Percentiles rank a stretch among this genome's conserved stretches.
Evolutionary conservation across 2,329 filamentous ascomycete species (phyloP).

Genomic region (Beauveria pseudobassiana): DNA sequence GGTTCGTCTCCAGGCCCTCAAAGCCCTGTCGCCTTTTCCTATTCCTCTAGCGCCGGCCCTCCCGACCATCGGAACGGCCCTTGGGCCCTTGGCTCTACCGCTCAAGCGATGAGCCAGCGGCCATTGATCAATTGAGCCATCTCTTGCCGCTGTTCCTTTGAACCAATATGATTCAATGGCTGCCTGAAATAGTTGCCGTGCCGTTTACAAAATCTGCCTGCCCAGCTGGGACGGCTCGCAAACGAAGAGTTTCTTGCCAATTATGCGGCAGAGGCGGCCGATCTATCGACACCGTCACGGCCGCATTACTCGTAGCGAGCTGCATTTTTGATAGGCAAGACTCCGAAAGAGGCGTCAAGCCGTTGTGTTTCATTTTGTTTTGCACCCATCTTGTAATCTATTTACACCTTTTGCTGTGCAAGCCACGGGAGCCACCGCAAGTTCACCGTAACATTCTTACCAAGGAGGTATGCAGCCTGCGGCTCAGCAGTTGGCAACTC

Average conservation of each 20-base stretch:
- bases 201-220: background rate
- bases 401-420: background rate
- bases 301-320: background rate
- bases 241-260: background rate
- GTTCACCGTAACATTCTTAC: background rate
- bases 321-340: background rate
- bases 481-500: too few species aligned
- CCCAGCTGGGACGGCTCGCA: background rate
- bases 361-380: background rate
- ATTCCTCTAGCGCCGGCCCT: background rate
- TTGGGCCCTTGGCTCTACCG: background rate
- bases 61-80: constrained; percentile 1
- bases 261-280: background rate
- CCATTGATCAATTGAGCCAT: background rate
- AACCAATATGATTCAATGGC: background rate
- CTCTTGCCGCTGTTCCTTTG: background rate
- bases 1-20: background rate
- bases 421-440: background rate
- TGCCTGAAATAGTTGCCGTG: background rate
- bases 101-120: background rate
- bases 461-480: background rate
- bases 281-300: background rate
- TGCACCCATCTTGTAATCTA: background rate
- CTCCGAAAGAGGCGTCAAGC: background rate
- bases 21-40: background rate